These are phyloP conservation scores for Capniomyces stellatus DNA, from an alignment of 371 early-diverging fungal genomes.

Conservation along the genomic window DNA sequence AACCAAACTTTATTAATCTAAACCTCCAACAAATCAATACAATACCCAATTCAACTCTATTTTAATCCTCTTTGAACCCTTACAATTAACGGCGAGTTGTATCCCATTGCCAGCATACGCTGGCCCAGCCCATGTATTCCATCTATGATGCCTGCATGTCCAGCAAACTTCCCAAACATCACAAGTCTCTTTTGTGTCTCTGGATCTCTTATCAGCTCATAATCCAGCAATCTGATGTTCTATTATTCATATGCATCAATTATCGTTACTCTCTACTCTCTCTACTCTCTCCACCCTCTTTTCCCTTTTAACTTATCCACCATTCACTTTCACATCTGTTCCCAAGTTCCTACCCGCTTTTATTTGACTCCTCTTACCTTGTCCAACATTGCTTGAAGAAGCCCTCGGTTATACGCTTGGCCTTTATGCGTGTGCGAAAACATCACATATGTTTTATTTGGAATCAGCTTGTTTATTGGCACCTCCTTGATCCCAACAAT, in stretches of 20 bases:
- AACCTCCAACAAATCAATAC: no score
- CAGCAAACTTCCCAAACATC: constrained; percentile 83
- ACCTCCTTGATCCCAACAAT: constrained; percentile 96
- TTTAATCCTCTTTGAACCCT: no score
- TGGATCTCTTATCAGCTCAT: constrained; percentile 79
- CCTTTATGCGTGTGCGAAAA: constrained; percentile 98
- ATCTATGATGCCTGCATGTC: constrained; percentile 94
- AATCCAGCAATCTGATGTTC: constrained; percentile 83
- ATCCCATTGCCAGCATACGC: constrained; percentile 73
- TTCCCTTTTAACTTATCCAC: neutral
- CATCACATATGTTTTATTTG: constrained; percentile 77
- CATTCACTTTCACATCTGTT: no score
- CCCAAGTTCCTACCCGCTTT: no score
- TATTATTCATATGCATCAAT: neutral
- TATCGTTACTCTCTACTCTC: neutral
- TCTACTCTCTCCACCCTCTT: neutral
- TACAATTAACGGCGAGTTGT: constrained; percentile 77
- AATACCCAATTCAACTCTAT: no score
- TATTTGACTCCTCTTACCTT: constrained; percentile 36
- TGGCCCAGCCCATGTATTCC: constrained; percentile 82
- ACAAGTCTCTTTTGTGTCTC: constrained; percentile 59
- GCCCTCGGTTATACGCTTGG: constrained; percentile 78
- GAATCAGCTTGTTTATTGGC: constrained; percentile 57
- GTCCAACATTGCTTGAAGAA: constrained; percentile 70
- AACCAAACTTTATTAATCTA: no score